phyloP scores from a whole-genome alignment of 768 basidiomycete genomes.

The Filobasidium floriforme region DNA sequence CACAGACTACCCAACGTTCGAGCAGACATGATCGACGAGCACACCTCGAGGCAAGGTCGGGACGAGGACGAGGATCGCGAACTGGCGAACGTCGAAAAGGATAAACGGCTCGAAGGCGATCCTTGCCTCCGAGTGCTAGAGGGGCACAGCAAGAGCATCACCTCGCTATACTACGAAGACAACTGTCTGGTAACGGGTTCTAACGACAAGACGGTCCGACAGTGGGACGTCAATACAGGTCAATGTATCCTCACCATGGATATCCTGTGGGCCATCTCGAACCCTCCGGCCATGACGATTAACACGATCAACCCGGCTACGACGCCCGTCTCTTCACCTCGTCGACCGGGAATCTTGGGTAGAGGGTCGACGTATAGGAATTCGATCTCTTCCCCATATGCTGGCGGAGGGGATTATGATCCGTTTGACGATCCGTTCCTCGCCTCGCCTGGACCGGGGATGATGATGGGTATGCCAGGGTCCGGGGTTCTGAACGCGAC shows the following conservation, averaged over 20 bases:
- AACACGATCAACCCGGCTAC: conserved; percentile 18
- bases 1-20: background rate
- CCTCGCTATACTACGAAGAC: conserved; percentile 90
- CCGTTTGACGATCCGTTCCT: conserved; percentile 34
- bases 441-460: conserved; percentile 31
- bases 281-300: conserved; percentile 53
- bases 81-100: background rate
- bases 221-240: conserved; percentile 95
- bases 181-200: conserved; percentile 92
- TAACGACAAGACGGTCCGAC: conserved; percentile 93
- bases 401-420: conserved; percentile 2
- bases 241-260: conserved; percentile 99
- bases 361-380: conserved; percentile 18
- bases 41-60: background rate
- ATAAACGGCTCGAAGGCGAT: conserved; percentile 13
- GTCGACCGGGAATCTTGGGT: conserved; percentile 16
- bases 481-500: conserved; percentile 48
- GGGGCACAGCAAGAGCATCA: conserved; percentile 88
- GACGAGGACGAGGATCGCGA: too few species aligned
- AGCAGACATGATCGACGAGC: conserved; percentile 20
- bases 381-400: background rate
- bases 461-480: conserved; percentile 37
- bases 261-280: conserved; percentile 97
- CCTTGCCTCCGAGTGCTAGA: conserved; percentile 69
- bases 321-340: conserved; percentile 25